Percentiles rank a stretch among this genome's conserved stretches.
phyloP scores from a whole-genome alignment of 352 stramenopile genomes.

The Lagenidium sp. region DNA sequence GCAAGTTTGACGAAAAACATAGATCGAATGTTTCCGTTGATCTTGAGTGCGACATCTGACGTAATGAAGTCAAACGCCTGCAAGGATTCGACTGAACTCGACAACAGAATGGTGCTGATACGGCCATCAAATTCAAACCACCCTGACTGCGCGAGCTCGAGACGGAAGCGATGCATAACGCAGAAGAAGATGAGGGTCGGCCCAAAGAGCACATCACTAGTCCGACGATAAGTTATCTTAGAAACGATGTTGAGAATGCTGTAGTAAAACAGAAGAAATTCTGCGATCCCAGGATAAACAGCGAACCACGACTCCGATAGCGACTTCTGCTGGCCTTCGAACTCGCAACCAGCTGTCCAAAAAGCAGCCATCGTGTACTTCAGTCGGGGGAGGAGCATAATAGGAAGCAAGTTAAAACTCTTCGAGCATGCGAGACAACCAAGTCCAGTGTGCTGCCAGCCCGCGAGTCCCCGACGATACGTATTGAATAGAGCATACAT shows the following conservation, averaged over 20 bases:
- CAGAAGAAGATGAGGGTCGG: constrained; percentile 17
- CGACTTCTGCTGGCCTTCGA: constrained; percentile 22
- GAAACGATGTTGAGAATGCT: constrained; percentile 24
- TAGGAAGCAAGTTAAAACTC: constrained; percentile 15
- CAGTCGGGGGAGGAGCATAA: constrained; percentile 12
- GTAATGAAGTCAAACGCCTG: constrained; percentile 11
- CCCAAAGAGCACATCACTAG: constrained; percentile 19
- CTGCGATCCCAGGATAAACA: constrained; percentile 20
- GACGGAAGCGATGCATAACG: constrained; percentile 16
- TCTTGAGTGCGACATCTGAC: constrained; percentile 7
- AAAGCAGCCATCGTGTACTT: constrained; percentile 18
- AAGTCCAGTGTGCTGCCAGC: constrained; percentile 10
- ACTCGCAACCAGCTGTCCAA: constrained; percentile 18
- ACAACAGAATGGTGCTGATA: constrained; percentile 12
- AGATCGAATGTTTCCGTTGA: constrained; percentile 12
- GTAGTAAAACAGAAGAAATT: constrained; percentile 16
- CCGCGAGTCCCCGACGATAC: constrained; percentile 3
- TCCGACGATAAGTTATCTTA: constrained; percentile 17
- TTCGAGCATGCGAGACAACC: constrained; percentile 12
- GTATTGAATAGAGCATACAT: constrained; percentile 8
- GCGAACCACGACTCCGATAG: constrained; percentile 24
- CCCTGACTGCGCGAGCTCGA: constrained; percentile 2
- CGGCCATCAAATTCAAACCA: constrained; percentile 15
- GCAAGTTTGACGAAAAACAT: constrained; percentile 14
- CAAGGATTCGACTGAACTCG: constrained; percentile 4